Evolutionary conservation across 202 grass and related monocot genomes (phyloP), one percentile per base, ranked within the genome.

Genomic region (Carex sylvatica): DNA sequence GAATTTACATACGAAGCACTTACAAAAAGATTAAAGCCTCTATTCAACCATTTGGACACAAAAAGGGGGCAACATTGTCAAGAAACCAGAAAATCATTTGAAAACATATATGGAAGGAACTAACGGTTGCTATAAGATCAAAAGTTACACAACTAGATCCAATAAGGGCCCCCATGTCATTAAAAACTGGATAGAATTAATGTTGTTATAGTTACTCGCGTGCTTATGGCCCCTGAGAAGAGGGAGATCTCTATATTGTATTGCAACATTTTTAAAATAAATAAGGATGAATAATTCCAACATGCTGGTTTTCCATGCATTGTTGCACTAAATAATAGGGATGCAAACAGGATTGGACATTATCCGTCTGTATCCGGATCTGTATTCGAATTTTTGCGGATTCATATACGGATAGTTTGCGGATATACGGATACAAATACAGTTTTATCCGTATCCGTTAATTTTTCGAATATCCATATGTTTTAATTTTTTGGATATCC

Each of bases 1-100:
- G 61, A 24, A 55, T 61, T 72, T 85, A 83, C 61, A 55, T 76
- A 83, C 64, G 10, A 73, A 86, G 31, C n/a, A 84, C 36, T 24
- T 31, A 70, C 79, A 33, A 58, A 9, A 36, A 69, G 60, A 85
- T 68, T 68, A 4, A 80, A 55, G 13, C 6, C 49, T 75, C 6
- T 54, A 35, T 56, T 42, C 72, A 75, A 56, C 24, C 12, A 9
- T 33, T 30, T 75, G 3, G 15, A 75, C 26, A 6, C 12, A 10
- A 54, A 31, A 56, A 5, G 49, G 20, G 49, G 72, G 0, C 19
- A 49, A n/a, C 31, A 31, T 55, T 53, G 20, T 30, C 5, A 31
- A 55, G 18, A 28, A 31, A 31, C 13, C 1, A 30, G 13, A 56
- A 42, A 55, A 56, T 55, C 14, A 55, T 56, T 31, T 73, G n/a